A percentile compares a stretch with the other conserved stretches of the same genome.
phyloP scores from a whole-genome alignment of 257 asterid genomes.

The Nicotiana obtusifolia region DNA sequence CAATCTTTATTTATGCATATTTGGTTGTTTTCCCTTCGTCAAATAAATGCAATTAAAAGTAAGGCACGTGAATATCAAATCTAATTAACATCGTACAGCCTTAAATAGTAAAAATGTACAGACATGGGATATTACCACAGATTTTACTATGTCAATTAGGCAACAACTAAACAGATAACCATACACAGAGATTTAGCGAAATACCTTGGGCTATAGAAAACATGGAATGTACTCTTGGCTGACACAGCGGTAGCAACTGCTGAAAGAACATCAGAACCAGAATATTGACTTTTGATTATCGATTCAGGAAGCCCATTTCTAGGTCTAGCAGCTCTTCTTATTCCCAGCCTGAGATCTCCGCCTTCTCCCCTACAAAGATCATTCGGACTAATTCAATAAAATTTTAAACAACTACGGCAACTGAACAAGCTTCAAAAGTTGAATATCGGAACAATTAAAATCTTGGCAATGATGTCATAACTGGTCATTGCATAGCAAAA shows the following conservation, averaged over 20 bases:
- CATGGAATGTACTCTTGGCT: slow-evolving; percentile 43
- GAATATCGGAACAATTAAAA: neutral
- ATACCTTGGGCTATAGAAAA: slow-evolving; percentile 89
- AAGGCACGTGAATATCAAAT: neutral
- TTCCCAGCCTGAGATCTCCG: slow-evolving; percentile 82
- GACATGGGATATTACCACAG: neutral
- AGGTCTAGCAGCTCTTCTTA: slow-evolving; percentile 91
- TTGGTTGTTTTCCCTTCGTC: neutral
- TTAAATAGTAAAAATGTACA: neutral
- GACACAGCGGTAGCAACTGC: slow-evolving; percentile 69
- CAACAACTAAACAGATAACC: neutral
- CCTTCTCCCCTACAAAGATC: slow-evolving; percentile 62
- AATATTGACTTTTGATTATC: slow-evolving; percentile 60
- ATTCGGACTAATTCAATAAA: neutral
- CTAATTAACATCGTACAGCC: neutral
- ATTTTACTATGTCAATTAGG: neutral
- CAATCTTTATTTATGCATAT: neutral
- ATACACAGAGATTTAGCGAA: neutral
- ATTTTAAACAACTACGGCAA: neutral
- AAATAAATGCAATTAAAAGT: neutral
- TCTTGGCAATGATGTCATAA: neutral
- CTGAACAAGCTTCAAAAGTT: neutral
- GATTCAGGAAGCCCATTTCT: slow-evolving; percentile 87
- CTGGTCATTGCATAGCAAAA: neutral
- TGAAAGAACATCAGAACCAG: slow-evolving; percentile 65